phyloP scores from a whole-genome alignment of 2,329 filamentous ascomycete genomes.

The Cryphonectria nitschkei region DNA sequence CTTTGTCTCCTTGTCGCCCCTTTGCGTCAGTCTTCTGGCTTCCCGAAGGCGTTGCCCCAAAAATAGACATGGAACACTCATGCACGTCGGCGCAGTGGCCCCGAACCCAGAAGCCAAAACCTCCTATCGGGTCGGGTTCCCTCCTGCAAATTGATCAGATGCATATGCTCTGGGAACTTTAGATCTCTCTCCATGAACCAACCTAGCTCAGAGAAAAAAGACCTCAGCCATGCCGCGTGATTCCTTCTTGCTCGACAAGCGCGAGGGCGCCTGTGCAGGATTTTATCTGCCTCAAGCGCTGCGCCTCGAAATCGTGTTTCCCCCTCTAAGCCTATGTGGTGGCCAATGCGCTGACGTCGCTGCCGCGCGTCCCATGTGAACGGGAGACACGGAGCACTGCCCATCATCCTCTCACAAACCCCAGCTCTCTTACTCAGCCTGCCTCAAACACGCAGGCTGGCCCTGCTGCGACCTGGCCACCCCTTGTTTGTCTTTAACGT shows the following conservation, averaged over 20 bases:
- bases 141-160: no score
- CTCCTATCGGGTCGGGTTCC: not conserved
- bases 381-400: not conserved
- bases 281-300: not conserved
- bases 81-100: not conserved
- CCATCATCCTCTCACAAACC: constrained; percentile 1
- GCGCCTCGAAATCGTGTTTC: not conserved
- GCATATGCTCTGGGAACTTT: not conserved
- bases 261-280: not conserved
- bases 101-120: not conserved
- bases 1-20: not conserved
- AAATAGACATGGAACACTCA: not conserved
- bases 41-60: not conserved
- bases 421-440: constrained; percentile 5
- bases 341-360: constrained; percentile 15
- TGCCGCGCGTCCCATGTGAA: constrained; percentile 12
- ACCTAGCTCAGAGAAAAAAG: no score
- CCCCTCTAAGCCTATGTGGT: no score
- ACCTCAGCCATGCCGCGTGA: not conserved
- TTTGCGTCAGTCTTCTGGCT: not conserved
- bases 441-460: constrained; percentile 7
- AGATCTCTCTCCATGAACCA: not conserved
- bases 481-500: constrained; percentile 2
- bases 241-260: not conserved
- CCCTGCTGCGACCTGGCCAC: not conserved